phyloP scores from a whole-genome alignment of 805 yeast genomes.

The Candida nitratophila region DNA sequence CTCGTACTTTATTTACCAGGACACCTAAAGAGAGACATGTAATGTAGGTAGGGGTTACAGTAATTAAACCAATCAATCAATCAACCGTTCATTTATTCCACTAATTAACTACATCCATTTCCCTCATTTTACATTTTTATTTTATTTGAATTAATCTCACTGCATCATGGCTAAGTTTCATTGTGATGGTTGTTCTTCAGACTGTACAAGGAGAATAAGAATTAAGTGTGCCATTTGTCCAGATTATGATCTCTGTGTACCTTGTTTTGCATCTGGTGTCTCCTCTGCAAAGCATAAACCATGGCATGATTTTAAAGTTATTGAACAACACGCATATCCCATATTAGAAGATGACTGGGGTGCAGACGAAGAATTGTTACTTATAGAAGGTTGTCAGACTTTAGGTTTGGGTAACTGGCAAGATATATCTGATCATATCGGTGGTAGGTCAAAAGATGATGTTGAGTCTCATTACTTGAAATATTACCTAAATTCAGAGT shows the following conservation, averaged over 20 bases:
- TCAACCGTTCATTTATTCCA: too few relatives aligned
- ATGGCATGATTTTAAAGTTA: constrained; percentile 83
- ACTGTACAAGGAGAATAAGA: constrained; percentile 87
- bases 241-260: constrained; percentile 96
- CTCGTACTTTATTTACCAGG: too few relatives aligned
- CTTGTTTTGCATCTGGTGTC: constrained; percentile 85
- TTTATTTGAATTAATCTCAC: too few relatives aligned
- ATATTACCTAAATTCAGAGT: constrained; percentile 58
- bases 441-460: constrained; percentile 87
- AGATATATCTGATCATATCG: constrained; percentile 94
- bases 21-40: too few relatives aligned
- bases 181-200: constrained; percentile 96
- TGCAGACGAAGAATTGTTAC: constrained; percentile 89
- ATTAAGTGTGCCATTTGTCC: constrained; percentile 87
- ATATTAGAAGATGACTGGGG: constrained; percentile 92
- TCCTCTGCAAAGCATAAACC: constrained; percentile 85
- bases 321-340: constrained; percentile 94
- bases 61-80: too few relatives aligned
- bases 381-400: constrained; percentile 88
- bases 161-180: constrained; percentile 49
- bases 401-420: constrained; percentile 96
- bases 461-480: constrained; percentile 76
- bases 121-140: too few relatives aligned
- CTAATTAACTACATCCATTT: too few relatives aligned
- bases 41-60: too few relatives aligned